A percentile compares a stretch with the other conserved stretches of the same genome.
Evolutionary conservation across 2,329 filamentous ascomycete genomes (phyloP).

Genomic region (Cercospora zeina): DNA sequence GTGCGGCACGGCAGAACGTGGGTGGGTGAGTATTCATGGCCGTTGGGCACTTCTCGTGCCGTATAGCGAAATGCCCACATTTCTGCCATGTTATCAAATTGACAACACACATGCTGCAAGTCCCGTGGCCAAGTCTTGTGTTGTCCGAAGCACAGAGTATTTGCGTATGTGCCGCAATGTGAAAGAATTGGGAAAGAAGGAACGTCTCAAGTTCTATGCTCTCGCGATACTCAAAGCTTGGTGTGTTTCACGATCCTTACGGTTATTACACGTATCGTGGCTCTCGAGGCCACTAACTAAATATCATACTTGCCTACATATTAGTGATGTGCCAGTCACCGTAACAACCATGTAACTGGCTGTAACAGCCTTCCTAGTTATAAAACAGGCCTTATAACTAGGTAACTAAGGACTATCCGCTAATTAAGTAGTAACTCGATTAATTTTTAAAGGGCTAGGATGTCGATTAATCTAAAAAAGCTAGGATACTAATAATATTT

Average conservation of each 20-base stretch:
- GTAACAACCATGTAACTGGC: no score
- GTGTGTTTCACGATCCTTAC: neutral
- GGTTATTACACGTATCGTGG: neutral
- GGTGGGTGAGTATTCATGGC: constrained; percentile 21
- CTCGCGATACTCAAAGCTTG: neutral
- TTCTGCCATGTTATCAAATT: constrained; percentile 26
- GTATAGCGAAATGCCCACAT: constrained; percentile 24
- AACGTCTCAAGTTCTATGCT: neutral
- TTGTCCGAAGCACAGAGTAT: neutral
- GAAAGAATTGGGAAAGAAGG: neutral
- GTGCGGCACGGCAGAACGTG: constrained; percentile 22
- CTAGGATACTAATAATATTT: no score
- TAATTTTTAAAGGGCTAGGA: no score
- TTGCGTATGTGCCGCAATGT: neutral
- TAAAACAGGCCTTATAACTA: no score
- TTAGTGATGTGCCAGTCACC: no score
- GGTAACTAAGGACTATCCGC: no score
- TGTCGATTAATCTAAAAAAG: no score
- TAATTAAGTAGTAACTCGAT: no score
- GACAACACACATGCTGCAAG: constrained; percentile 20
- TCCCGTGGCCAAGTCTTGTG: neutral
- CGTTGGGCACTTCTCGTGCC: constrained; percentile 21
- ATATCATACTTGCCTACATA: neutral
- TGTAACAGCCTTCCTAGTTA: no score
- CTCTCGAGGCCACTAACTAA: neutral